Evolutionary conservation across 2,329 filamentous ascomycete genomes (phyloP).

Genomic region (Botryotinia narcissicola): DNA sequence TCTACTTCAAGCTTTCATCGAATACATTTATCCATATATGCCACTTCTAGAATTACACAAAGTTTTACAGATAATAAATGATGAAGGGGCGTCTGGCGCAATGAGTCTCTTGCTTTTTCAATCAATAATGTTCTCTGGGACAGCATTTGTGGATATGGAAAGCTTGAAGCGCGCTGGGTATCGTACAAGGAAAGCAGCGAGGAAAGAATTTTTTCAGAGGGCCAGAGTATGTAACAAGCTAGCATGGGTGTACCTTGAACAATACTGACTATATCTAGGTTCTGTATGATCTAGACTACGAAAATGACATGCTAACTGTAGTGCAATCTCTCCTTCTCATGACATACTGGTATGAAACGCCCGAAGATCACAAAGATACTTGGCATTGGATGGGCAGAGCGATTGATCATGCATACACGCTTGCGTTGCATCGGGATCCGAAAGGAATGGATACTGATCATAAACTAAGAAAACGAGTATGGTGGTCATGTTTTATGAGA

Average conservation of each 20-base stretch:
- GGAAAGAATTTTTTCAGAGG: slow-evolving; percentile 86
- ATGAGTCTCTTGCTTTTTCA: slow-evolving; percentile 88
- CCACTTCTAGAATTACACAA: slow-evolving; percentile 72
- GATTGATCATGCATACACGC: slow-evolving; percentile 88
- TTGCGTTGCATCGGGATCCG: slow-evolving; percentile 86
- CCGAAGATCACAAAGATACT: slow-evolving; percentile 94
- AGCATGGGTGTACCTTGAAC: slow-evolving; percentile 11
- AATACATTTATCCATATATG: slow-evolving; percentile 94
- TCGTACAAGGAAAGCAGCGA: slow-evolving; percentile 71
- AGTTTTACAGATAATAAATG: slow-evolving; percentile 57
- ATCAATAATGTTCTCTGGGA: slow-evolving; percentile 90
- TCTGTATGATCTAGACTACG: slow-evolving; percentile 94
- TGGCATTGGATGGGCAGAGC: slow-evolving; percentile 99
- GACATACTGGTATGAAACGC: slow-evolving; percentile 98
- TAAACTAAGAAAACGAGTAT: slow-evolving; percentile 89
- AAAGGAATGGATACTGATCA: slow-evolving; percentile 73
- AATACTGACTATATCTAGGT: slow-evolving; percentile 49
- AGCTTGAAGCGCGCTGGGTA: slow-evolving; percentile 76
- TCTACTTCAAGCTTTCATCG: slow-evolving; percentile 75
- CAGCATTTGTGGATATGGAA: slow-evolving; percentile 81
- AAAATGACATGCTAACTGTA: slow-evolving; percentile 81
- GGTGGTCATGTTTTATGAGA: slow-evolving; percentile 97
- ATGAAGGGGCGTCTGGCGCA: slow-evolving; percentile 67
- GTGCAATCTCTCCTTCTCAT: slow-evolving; percentile 87
- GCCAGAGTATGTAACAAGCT: slow-evolving; percentile 63